Evolutionary conservation across 2,329 filamentous ascomycete genomes (phyloP).

Genomic region (Orbilia javanica): DNA sequence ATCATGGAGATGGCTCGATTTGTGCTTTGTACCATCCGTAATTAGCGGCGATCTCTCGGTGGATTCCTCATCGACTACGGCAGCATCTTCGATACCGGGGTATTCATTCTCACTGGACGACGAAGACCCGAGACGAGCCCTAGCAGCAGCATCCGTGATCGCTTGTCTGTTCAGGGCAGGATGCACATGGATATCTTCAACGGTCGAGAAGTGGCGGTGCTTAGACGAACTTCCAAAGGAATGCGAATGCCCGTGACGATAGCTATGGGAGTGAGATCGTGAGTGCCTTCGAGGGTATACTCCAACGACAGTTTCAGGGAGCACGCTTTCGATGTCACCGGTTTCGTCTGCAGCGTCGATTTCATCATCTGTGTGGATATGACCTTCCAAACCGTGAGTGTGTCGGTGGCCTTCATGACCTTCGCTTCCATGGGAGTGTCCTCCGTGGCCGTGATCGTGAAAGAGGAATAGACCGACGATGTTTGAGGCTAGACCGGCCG

Average conservation of each 20-base stretch:
- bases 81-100: slow-evolving; percentile 69
- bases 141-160: slow-evolving; percentile 82
- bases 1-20: slow-evolving; percentile 63
- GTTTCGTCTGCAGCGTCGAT: slow-evolving; percentile 70
- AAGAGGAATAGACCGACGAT: slow-evolving; percentile 89
- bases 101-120: slow-evolving; percentile 72
- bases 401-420: slow-evolving; percentile 64
- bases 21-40: slow-evolving; percentile 54
- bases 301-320: slow-evolving; percentile 74
- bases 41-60: slow-evolving; percentile 67
- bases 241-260: slow-evolving; percentile 66
- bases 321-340: slow-evolving; percentile 73
- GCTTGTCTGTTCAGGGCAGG: slow-evolving; percentile 91
- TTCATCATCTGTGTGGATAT: slow-evolving; percentile 67
- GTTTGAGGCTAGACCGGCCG: slow-evolving; percentile 86
- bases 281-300: slow-evolving; percentile 57
- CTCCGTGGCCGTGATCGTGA: slow-evolving; percentile 88
- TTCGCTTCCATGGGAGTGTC: slow-evolving; percentile 68
- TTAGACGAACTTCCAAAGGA: slow-evolving; percentile 64
- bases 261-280: slow-evolving; percentile 63
- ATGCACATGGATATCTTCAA: slow-evolving; percentile 81
- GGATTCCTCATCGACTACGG: slow-evolving; percentile 62
- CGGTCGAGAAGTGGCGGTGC: slow-evolving; percentile 61
- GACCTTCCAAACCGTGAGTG: slow-evolving; percentile 70
- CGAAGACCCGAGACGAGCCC: slow-evolving; percentile 71